Base-by-base conservation (phyloP, 257 asterid genomes). In the Forsythia viridissima region DNA sequence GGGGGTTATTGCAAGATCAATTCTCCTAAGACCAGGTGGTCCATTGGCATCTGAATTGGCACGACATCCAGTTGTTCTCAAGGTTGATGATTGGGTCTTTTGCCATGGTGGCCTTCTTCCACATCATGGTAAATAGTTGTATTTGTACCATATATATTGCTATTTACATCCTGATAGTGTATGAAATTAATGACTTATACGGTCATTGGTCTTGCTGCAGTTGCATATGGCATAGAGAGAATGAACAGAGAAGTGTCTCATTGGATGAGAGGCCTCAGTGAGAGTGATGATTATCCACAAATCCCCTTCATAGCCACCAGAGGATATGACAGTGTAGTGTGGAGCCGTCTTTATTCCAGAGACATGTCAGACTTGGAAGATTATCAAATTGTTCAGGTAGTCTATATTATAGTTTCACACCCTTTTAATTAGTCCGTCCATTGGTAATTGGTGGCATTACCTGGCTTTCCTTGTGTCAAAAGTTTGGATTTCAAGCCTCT, bases 41-140 rank as follows among this genome's bases (percentile, higher is more conserved):
- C 94, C 93, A 30, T 80, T 95, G 89, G 96, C 99, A 71, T 86
- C 89, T 80, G 98, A 91, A 85, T 81, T 95, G 86, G 97, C 97
- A 72, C 87, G 82, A 2, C 93, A 92, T 72, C 83, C 97, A 39
- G 97, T 95, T 84, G 92, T 89, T 81, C 95, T 95, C 79, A 89
- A 92, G 85, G 91, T 95, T 21, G 89, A 95, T 59, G 97, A 95
- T 86, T 95, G 99, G 99, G 85, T 95, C 30, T 95, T 95, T 85
- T 95, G 99, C 75, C 99, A 95, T 70, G 99, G 99, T 34, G 98
- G 99, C 81, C 94, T 93, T 79, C 99, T 90, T 88, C 99, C 99
- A 69, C 99, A 92, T 86, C 99, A 95, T 77, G 98, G 99, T 95
- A 90, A 81, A 59, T 74, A 8, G 67, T 21, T 21, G 4, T 59